Conservation (phyloP, 2,329 filamentous ascomycete genomes). For the Fusarium sp. region DNA sequence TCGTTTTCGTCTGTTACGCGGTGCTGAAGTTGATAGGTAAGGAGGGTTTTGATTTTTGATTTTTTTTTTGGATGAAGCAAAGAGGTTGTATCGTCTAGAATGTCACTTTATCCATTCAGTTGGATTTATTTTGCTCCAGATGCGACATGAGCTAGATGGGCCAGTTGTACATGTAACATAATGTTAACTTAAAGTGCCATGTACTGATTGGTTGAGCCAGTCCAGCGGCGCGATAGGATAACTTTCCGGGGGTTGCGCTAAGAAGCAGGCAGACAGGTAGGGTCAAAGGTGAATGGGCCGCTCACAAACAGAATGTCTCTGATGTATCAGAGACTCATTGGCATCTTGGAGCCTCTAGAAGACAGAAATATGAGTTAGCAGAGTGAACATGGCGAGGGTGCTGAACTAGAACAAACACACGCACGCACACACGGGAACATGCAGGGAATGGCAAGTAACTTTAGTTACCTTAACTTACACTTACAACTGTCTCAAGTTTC, state of each 20-base stretch:
- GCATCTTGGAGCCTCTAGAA: no score
- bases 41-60: no score
- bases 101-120: constrained; percentile 13
- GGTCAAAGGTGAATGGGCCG: background rate
- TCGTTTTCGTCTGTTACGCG: constrained; percentile 1
- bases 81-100: background rate
- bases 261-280: constrained; percentile 18
- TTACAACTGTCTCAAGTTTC: no score
- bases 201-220: constrained; percentile 25
- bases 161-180: background rate
- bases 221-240: constrained; percentile 9
- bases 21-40: background rate
- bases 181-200: background rate
- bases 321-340: no score
- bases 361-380: no score
- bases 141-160: background rate
- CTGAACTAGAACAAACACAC: no score
- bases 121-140: background rate
- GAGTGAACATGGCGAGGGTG: no score
- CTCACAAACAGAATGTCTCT: background rate
- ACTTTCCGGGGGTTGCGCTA: constrained; percentile 30
- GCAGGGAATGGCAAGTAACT: no score
- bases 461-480: no score
- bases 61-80: background rate
- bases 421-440: no score